Conservation (phyloP, 108 stramenopile species). For the Cyclostephanos invisitatus region DNA sequence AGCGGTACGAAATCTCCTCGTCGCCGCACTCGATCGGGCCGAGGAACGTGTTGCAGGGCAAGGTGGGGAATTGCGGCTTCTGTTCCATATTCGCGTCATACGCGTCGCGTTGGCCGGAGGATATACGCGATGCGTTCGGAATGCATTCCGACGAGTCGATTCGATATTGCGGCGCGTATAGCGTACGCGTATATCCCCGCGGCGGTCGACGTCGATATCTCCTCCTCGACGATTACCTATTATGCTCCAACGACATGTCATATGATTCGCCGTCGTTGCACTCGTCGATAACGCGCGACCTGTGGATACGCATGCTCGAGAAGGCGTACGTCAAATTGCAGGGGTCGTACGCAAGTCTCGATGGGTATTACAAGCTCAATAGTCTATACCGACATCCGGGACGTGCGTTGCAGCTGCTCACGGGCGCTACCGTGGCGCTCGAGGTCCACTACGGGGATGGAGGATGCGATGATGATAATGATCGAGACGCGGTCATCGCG, state of each 20-base stretch:
- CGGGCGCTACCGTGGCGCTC: constrained; percentile 17
- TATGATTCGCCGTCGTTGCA: constrained; percentile 17
- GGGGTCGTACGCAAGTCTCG: constrained; percentile 19
- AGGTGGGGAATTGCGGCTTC: constrained; percentile 29
- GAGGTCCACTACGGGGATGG: constrained; percentile 10
- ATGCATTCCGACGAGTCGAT: not conserved
- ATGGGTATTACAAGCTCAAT: constrained; percentile 26
- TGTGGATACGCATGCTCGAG: constrained; percentile 20
- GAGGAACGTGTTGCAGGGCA: constrained; percentile 19
- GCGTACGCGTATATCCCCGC: constrained; percentile 2
- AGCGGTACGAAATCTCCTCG: constrained; percentile 1
- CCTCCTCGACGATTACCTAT: constrained; percentile 17
- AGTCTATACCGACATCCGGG: constrained; percentile 30
- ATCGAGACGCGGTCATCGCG: not conserved
- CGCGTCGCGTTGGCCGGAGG: constrained; percentile 5
- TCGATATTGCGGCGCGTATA: constrained; percentile 4
- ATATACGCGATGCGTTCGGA: constrained; percentile 11
- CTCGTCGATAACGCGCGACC: constrained; percentile 1
- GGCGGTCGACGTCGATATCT: constrained; percentile 13
- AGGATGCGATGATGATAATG: not conserved
- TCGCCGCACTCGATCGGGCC: constrained; percentile 14
- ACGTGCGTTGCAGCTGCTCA: constrained; percentile 19
- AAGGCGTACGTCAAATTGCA: constrained; percentile 29
- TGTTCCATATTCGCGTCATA: constrained; percentile 14
- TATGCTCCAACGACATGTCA: not conserved